These are phyloP conservation scores for Neurospora sp. DNA, from an alignment of 495 filamentous ascomycete genomes.

Conservation along the genomic window DNA sequence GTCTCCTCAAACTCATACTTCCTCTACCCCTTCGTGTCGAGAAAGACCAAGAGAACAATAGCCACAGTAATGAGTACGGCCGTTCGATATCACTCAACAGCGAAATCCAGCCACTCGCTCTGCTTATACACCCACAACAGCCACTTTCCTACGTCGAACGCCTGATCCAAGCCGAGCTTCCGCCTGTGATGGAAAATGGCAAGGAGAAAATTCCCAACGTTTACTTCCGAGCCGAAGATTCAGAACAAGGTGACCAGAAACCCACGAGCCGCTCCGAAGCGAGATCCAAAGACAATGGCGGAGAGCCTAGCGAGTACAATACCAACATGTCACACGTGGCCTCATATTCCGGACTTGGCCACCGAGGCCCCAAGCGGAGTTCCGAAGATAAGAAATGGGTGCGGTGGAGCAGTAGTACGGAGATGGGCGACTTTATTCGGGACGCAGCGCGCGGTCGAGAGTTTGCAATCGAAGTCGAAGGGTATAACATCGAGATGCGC, in stretches of 20 bases:
- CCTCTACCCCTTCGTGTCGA: conserved; percentile 57
- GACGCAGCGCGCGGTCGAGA: conserved; percentile 76
- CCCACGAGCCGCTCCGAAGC: conserved; percentile 22
- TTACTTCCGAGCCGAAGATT: conserved; percentile 71
- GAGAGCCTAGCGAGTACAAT: not conserved
- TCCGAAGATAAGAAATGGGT: conserved; percentile 51
- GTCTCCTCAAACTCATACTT: conserved; percentile 80
- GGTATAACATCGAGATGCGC: conserved; percentile 54
- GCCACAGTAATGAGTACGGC: conserved; percentile 22
- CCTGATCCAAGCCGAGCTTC: conserved; percentile 81
- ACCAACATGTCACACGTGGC: conserved; percentile 34
- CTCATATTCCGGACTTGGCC: conserved; percentile 50
- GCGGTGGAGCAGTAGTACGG: conserved; percentile 82
- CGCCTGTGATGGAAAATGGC: conserved; percentile 51
- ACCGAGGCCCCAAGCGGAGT: conserved; percentile 31
- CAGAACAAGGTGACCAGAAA: conserved; percentile 45
- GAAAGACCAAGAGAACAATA: conserved; percentile 41
- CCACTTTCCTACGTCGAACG: conserved; percentile 87
- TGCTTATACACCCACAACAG: conserved; percentile 86
- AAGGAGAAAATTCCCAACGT: conserved; percentile 60
- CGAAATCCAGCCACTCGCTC: conserved; percentile 70
- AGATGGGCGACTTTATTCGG: conserved; percentile 91
- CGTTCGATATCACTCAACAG: conserved; percentile 37
- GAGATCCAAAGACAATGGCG: conserved; percentile 8
- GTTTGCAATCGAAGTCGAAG: conserved; percentile 78